These are phyloP conservation scores for Russula earlei DNA, from an alignment of 768 basidiomycete genomes.

Conservation along the genomic window DNA sequence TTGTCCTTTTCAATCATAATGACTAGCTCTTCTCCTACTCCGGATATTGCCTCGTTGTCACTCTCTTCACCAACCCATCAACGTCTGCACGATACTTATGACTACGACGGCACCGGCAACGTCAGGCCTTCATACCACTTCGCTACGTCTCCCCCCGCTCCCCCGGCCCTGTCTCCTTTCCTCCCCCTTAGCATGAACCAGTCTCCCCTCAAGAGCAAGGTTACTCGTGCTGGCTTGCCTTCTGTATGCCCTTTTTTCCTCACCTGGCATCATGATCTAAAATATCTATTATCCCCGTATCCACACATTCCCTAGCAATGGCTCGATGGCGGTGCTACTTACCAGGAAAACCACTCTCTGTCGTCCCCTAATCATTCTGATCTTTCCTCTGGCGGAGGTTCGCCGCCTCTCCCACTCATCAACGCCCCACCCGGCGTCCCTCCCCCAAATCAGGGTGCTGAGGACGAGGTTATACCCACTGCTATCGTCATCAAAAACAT, in stretches of 20 bases:
- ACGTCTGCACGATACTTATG: slow-evolving; percentile 82
- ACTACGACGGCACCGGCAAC: slow-evolving; percentile 59
- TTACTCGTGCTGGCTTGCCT: slow-evolving; percentile 60
- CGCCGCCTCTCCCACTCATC: slow-evolving; percentile 49
- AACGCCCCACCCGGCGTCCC: slow-evolving; percentile 38
- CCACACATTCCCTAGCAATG: slow-evolving; percentile 53
- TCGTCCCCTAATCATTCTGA: slow-evolving; percentile 85
- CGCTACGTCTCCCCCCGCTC: slow-evolving; percentile 52
- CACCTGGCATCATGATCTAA: slow-evolving; percentile 16
- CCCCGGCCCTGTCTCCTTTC: slow-evolving; percentile 37
- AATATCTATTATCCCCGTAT: slow-evolving; percentile 1
- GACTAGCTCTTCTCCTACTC: slow-evolving; percentile 62
- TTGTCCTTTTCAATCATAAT: slow-evolving; percentile 34
- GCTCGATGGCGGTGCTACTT: slow-evolving; percentile 51
- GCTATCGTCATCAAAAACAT: slow-evolving; percentile 99
- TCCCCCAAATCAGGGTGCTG: slow-evolving; percentile 42
- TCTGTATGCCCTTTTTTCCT: slow-evolving; percentile 39
- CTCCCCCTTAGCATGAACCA: slow-evolving; percentile 47
- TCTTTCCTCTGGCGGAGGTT: slow-evolving; percentile 80
- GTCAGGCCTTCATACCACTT: slow-evolving; percentile 61
- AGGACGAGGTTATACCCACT: slow-evolving; percentile 95
- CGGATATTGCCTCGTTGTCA: slow-evolving; percentile 71
- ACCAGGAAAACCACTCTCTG: slow-evolving; percentile 66
- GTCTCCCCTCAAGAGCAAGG: slow-evolving; percentile 70
- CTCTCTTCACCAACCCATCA: slow-evolving; percentile 57